Evolutionary conservation across 768 basidiomycete genomes (phyloP).

Genomic region (Russula foetens): DNA sequence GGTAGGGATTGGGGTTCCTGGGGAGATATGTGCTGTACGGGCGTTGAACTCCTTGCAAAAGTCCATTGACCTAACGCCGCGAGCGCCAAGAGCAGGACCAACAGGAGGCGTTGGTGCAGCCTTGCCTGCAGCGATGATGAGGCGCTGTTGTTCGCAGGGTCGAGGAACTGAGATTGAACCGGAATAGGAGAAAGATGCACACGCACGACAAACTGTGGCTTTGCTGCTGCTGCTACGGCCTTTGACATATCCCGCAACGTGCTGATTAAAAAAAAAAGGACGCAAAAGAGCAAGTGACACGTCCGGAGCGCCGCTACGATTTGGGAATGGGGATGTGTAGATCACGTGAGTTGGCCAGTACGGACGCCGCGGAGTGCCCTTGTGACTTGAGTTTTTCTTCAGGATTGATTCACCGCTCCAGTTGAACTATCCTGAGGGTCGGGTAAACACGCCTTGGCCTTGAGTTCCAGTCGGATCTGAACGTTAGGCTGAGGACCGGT

Average conservation of each 20-base stretch:
- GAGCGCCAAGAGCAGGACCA: conserved; percentile 94
- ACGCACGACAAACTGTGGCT: conserved; percentile 72
- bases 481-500: not conserved
- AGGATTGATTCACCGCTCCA: conserved; percentile 9
- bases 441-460: conserved; percentile 11
- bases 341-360: not conserved
- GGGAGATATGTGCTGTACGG: conserved; percentile 80
- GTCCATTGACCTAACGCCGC: conserved; percentile 99
- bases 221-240: conserved; percentile 42
- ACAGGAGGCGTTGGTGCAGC: conserved; percentile 95
- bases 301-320: too few species aligned
- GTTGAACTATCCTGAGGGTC: conserved; percentile 13
- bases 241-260: conserved; percentile 71
- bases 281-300: too few species aligned
- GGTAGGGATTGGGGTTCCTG: conserved; percentile 86
- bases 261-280: too few species aligned
- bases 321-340: too few species aligned
- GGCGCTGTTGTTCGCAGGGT: conserved; percentile 46
- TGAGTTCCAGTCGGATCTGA: conserved; percentile 10
- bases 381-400: not conserved
- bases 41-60: conserved; percentile 99
- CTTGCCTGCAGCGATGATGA: conserved; percentile 88
- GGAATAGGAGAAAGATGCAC: not conserved
- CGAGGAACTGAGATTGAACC: not conserved
- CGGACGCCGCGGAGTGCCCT: conserved; percentile 14